Base-by-base conservation (phyloP, 139 green algal genomes). In the Picocystis salinarum region DNA sequence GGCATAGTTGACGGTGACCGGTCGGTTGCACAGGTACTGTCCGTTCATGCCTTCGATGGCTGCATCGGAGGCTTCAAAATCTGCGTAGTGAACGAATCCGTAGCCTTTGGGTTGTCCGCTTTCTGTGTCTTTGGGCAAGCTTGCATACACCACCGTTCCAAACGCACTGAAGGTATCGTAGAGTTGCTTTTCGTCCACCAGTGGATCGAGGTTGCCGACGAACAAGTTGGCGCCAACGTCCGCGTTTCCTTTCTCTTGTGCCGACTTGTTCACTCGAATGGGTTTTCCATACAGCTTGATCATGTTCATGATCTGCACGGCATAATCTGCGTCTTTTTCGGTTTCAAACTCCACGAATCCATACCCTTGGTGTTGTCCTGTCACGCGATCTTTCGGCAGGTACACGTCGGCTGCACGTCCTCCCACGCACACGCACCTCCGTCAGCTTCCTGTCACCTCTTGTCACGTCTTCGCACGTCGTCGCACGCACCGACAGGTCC, bases 151-250 rank as follows among this genome's bases (percentile, higher is more conserved):
- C n/a, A n/a, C n/a, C n/a, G n/a, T n/a, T 24, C 87, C 87, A 63
- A 98, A 98, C 0, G 87, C 87, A 27, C 62, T 79, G 71, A 98
- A 98, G 0, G 87, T 98, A 67, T 95, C 86, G 61, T 98, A 93
- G 37, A 98, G 59, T 18, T 94, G 65, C 76, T 95, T 98, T 42
- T 98, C 87, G 48, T 98, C 87, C 13, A 98, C 83, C 20, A 96
- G 85, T 1, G 75, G 55, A 56, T 94, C 87, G 7, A 98, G 67
- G 54, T 93, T 93, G 3, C 87, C 87, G 3, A 98, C 80, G 63
- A 96, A 98, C 15, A 98, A 61, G 59, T 98, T 98, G 33, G 87
- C 87, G 2, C 87, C 87, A 12, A 97, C 78, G 17, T 94, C 87
- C 20, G 63, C 33, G 4, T 53, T 66, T 34, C 71, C 67, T 50